Percentiles rank a stretch among this genome's conserved stretches.
phyloP scores from a whole-genome alignment of 768 basidiomycete species.

The Hypsizygus marmoreus region DNA sequence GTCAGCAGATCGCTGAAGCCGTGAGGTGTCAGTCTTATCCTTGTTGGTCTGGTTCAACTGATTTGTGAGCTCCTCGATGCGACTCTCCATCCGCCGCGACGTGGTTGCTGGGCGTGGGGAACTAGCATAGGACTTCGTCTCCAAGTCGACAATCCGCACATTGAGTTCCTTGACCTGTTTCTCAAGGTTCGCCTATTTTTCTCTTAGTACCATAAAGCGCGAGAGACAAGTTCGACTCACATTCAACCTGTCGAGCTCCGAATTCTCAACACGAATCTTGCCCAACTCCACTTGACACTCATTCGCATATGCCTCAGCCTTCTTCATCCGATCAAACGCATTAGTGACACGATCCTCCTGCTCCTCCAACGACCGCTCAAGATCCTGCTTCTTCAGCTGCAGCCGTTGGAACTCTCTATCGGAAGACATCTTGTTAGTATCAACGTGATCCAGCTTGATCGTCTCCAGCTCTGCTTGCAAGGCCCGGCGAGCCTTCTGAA shows the following conservation, averaged over 20 bases:
- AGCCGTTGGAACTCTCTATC: constrained; percentile 77
- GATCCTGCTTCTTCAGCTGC: constrained; percentile 79
- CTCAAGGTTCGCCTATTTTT: constrained; percentile 70
- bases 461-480: constrained; percentile 80
- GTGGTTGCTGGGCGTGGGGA: constrained; percentile 58
- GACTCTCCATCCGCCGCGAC: constrained; percentile 63
- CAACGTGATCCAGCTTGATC: constrained; percentile 75
- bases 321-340: constrained; percentile 78
- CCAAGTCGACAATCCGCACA: constrained; percentile 79
- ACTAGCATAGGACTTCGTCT: constrained; percentile 72
- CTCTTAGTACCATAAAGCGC: constrained; percentile 5
- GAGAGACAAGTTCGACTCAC: constrained; percentile 39
- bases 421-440: constrained; percentile 66
- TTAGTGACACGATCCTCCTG: constrained; percentile 72
- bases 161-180: constrained; percentile 86
- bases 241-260: constrained; percentile 76
- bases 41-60: constrained; percentile 56
- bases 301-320: constrained; percentile 73
- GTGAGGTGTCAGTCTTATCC: constrained; percentile 49
- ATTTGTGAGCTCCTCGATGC: constrained; percentile 71
- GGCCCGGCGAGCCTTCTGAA: constrained; percentile 81
- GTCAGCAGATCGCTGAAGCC: constrained; percentile 36
- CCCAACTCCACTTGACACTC: constrained; percentile 79
- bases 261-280: constrained; percentile 78
- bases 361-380: constrained; percentile 77